Evolutionary conservation across 2,329 filamentous ascomycete genomes (phyloP), one percentile per base, ranked within the genome.

Genomic region (Coniochaeta sp.): DNA sequence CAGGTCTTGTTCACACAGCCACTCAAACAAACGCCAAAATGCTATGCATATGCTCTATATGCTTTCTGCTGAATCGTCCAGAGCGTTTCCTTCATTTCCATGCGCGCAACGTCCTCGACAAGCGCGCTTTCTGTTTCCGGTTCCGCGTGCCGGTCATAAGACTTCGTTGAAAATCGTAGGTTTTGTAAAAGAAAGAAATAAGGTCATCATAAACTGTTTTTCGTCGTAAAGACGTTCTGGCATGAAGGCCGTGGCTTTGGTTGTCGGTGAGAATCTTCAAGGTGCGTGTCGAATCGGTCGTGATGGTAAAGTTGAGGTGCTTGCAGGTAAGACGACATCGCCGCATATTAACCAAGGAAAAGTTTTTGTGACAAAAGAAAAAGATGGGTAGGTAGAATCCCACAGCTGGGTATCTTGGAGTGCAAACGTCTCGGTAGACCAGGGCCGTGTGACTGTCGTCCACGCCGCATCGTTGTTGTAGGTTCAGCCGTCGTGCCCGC

Each of bases 101-200:
- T 50, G 57, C 54, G 19, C 17, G 38, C 38, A 4, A n/a, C 16
- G n/a, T 59, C 57, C 47, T 58, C 42, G 40, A 44, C 17, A 47
- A 58, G 40, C 58, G 59, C 59, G 58, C 59, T 22, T 54, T 6
- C 52, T 36, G n/a, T 34, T 34, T 34, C 16, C 19, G 14, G 30
- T 56, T 36, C 34, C 36, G 55, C 26, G 34, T 55, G 30, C 59
- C 61, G 65, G 65, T 69, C 68, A 65, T 77, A 75, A 36, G 71
- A 75, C 68, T 68, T 78, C 73, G 63, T 67, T 65, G 65, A 66
- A 65, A 69, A 72, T 65, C 62, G 62, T 65, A 60, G 62, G 14
- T 10, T 30, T 24, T 52, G 24, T 28, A 30, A 19, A 55, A 34
- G 58, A 36, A 59, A 44, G 26, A 60, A 40, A 40, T 19, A 17